Base-by-base conservation (phyloP, 1,284 basidiomycete species). In the Sporisorium scitamineum region DNA sequence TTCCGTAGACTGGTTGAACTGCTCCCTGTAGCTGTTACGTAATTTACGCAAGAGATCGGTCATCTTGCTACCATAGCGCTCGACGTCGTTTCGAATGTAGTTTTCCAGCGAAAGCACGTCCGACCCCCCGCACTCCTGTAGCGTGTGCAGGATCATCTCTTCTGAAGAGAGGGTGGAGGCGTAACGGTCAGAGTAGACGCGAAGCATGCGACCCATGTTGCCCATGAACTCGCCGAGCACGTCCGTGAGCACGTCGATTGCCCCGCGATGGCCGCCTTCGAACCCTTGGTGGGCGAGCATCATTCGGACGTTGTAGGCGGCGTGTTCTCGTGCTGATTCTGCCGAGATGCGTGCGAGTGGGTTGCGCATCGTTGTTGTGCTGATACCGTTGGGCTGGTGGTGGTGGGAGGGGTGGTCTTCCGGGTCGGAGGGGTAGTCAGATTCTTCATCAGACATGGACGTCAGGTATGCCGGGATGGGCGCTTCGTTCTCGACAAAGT, bases 91-190 rank as follows among this genome's bases (percentile, higher is more conserved):
- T 55, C 90, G 90, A 82, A 98, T 90, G 85, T 97, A 95, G 22
- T 91, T 88, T 80, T 96, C 93, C 0, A 98, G 89, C 70, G 92
- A 91, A 61, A 90, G 88, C 14, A 94, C 87, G 60, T 90, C 89
- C 0, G 92, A 89, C 11, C 90, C 90, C 2, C 94, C 94, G 68
- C 92, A 93, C 86, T 96, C 93, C 72, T 94, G 93, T 14, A 98
- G 87, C 0, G 93, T 92, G 85, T 96, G 94, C 4, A 95, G 88
- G 34, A 97, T 90, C 54, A 97, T 94, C 90, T 97, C 94, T 92
- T 96, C 94, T 0, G 92, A 85, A 5, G 90, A 90, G 92, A 97
- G 94, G 48, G 88, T 89, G 47, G 89, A 87, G 0, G 89, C 90
- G 86, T 93, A 93, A 77, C 92, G 92, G 85, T 98, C 96, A 24